Percentiles rank a stretch among this genome's conserved stretches.
Conservation (phyloP, 371 early-diverging fungal species). For the Mortierella sp. region DNA sequence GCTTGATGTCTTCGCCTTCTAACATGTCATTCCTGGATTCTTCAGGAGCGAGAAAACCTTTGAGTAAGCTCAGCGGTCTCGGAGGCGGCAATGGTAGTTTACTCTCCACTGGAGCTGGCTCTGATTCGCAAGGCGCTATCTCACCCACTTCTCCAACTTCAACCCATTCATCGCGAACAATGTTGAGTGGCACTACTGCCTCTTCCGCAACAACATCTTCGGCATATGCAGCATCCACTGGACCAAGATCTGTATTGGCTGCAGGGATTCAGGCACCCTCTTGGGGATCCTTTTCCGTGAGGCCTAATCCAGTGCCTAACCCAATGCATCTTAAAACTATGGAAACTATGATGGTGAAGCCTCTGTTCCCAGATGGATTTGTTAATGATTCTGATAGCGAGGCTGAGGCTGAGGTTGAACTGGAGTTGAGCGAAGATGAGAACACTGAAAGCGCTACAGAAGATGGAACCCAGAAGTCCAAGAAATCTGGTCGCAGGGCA, state of each 20-base stretch:
- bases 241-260: slow-evolving; percentile 1
- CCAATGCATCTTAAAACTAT: slow-evolving; percentile 43
- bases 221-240: slow-evolving; percentile 11
- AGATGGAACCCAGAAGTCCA: slow-evolving; percentile 59
- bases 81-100: not conserved
- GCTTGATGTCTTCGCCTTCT: slow-evolving; percentile 52
- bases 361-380: slow-evolving; percentile 71
- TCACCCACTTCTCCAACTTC: slow-evolving; percentile 16
- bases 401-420: slow-evolving; percentile 61
- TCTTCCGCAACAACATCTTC: slow-evolving; percentile 10
- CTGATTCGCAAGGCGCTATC: slow-evolving; percentile 11
- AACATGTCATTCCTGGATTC: slow-evolving; percentile 47
- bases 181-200: not conserved
- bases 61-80: slow-evolving; percentile 4
- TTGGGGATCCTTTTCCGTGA: slow-evolving; percentile 18
- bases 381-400: slow-evolving; percentile 66
- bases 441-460: slow-evolving; percentile 60
- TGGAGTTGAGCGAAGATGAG: slow-evolving; percentile 64
- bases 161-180: slow-evolving; percentile 10
- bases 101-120: not conserved
- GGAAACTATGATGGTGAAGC: slow-evolving; percentile 64
- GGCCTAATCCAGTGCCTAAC: slow-evolving; percentile 16
- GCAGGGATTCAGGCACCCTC: slow-evolving; percentile 20
- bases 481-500: slow-evolving; percentile 18
- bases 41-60: slow-evolving; percentile 22